Evolutionary conservation across 1,284 basidiomycete species (phyloP).

Genomic region (Testicularia cyperi): DNA sequence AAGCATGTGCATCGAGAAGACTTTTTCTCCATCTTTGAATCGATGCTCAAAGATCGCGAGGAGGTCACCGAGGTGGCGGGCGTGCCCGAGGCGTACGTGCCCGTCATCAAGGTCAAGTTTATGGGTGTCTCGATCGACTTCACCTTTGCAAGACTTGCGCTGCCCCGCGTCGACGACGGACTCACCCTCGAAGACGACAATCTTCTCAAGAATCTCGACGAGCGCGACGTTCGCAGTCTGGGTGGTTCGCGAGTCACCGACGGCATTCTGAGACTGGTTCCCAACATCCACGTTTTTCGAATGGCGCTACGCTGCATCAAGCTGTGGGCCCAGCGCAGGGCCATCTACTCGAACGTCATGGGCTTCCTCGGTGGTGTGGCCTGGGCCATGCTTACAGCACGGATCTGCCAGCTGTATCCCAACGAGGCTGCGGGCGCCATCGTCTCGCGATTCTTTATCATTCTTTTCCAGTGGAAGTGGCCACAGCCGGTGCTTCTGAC

Average conservation of each 20-base stretch:
- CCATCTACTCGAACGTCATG: constrained; percentile 97
- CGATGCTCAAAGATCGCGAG: constrained; percentile 81
- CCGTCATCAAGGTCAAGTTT: constrained; percentile 88
- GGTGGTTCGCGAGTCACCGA: constrained; percentile 97
- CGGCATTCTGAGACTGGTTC: constrained; percentile 91
- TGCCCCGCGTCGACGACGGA: constrained; percentile 85
- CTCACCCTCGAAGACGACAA: constrained; percentile 87
- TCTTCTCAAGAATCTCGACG: constrained; percentile 87
- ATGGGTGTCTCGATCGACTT: constrained; percentile 92
- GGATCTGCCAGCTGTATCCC: constrained; percentile 98
- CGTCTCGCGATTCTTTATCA: constrained; percentile 93
- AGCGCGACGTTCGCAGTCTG: constrained; percentile 89
- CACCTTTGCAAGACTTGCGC: constrained; percentile 80
- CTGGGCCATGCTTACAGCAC: constrained; percentile 96
- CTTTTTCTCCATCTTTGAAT: constrained; percentile 89
- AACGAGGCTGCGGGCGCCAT: constrained; percentile 91
- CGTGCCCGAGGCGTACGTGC: constrained; percentile 93
- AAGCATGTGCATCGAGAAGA: constrained; percentile 93
- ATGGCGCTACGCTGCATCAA: constrained; percentile 94
- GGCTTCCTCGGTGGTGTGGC: constrained; percentile 98
- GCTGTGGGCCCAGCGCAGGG: constrained; percentile 92
- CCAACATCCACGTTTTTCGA: constrained; percentile 90
- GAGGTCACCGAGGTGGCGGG: constrained; percentile 86
- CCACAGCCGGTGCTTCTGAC: constrained; percentile 94
- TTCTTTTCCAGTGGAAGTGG: constrained; percentile 98